Conservation (phyloP, 441 rosid species). For the Euphorbia schlechtendalii region DNA sequence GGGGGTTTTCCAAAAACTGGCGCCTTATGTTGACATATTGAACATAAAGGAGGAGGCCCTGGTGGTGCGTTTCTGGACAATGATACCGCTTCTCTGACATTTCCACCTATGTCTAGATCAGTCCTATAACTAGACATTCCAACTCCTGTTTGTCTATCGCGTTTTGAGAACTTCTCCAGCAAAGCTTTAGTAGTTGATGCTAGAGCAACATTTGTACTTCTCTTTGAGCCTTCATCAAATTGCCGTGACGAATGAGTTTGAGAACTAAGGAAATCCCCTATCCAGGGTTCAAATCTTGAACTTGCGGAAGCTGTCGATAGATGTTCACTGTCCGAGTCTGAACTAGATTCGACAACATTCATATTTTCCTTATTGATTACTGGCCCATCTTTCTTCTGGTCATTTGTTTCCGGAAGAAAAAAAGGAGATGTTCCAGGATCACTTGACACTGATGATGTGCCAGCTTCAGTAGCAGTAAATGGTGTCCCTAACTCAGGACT, state of each 20-base stretch:
- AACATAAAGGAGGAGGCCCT: slow-evolving; percentile 95
- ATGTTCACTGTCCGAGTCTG: slow-evolving; percentile 75
- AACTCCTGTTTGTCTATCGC: slow-evolving; percentile 49
- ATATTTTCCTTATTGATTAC: slow-evolving; percentile 44
- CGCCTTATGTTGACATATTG: slow-evolving; percentile 91
- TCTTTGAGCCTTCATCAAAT: slow-evolving; percentile 45
- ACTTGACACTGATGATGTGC: slow-evolving; percentile 92
- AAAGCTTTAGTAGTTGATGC: slow-evolving; percentile 52
- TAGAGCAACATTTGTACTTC: slow-evolving; percentile 35
- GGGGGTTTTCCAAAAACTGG: slow-evolving; percentile 98
- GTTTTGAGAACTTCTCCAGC: slow-evolving; percentile 65
- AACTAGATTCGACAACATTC: slow-evolving; percentile 53
- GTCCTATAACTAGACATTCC: slow-evolving; percentile 44
- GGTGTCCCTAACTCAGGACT: slow-evolving; percentile 97
- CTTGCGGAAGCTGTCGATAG: slow-evolving; percentile 61
- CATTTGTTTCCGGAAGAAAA: slow-evolving; percentile 47
- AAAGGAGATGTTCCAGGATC: slow-evolving; percentile 90
- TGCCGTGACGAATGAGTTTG: slow-evolving; percentile 41
- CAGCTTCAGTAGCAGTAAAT: slow-evolving; percentile 81
- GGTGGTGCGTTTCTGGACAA: slow-evolving; percentile 71
- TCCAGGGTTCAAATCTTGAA: slow-evolving; percentile 74
- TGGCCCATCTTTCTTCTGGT: slow-evolving; percentile 59
- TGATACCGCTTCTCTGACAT: slow-evolving; percentile 82
- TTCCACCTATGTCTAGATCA: slow-evolving; percentile 66
- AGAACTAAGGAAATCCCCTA: slow-evolving; percentile 46